A percentile compares a stretch with the other conserved stretches of the same genome.
Conservation (phyloP, 2,329 filamentous ascomycete genomes). For the Botrytis aclada region DNA sequence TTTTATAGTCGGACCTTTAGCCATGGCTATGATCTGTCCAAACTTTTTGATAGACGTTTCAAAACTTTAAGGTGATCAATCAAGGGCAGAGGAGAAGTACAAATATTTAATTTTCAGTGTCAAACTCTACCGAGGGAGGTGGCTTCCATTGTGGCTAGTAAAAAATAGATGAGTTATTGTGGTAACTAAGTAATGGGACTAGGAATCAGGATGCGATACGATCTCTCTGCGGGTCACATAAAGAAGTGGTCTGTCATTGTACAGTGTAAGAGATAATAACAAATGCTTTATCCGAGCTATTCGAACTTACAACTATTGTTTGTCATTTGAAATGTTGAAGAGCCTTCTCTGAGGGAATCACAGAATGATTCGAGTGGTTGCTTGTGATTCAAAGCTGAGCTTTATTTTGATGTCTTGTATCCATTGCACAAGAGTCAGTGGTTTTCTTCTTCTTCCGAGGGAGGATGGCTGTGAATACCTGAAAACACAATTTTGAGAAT, state of each 20-base stretch:
- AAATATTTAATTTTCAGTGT: not conserved
- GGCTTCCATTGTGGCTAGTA: not conserved
- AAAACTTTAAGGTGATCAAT: not conserved
- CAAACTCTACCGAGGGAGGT: not conserved
- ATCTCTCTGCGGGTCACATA: not conserved
- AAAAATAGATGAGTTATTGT: not conserved
- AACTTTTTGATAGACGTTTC: not conserved
- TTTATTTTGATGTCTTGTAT: not conserved
- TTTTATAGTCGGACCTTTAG: not conserved
- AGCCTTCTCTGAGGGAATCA: not conserved
- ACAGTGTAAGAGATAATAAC: not conserved
- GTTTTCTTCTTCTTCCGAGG: not conserved
- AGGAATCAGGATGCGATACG: not conserved
- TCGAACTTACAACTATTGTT: not conserved
- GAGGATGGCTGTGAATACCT: not conserved
- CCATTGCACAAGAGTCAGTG: too few species aligned
- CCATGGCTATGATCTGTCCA: not conserved
- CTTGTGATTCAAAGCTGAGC: not conserved
- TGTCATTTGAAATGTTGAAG: not conserved
- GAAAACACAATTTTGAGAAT: too few species aligned
- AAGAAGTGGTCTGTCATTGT: not conserved
- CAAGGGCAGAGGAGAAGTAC: not conserved
- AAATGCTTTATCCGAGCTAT: not conserved
- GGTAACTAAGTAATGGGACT: not conserved
- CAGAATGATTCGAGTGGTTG: not conserved